phyloP scores from a whole-genome alignment of 2,329 filamentous ascomycete species.

The Claviceps pusilla region DNA sequence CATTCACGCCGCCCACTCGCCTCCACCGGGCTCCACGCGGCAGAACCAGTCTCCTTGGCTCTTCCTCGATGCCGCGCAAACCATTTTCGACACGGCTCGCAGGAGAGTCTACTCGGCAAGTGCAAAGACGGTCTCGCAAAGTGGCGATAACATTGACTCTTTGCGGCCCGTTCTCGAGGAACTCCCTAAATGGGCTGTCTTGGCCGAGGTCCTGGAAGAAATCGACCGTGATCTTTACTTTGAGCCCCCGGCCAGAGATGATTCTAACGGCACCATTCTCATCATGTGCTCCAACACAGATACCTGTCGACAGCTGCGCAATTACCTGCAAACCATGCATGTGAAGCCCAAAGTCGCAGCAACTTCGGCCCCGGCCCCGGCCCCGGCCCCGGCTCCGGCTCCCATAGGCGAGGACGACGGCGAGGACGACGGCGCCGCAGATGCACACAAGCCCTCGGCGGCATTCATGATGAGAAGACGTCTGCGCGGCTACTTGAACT shows the following conservation, averaged over 20 bases:
- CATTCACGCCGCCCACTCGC: constrained; percentile 78
- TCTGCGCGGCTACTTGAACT: constrained; percentile 71
- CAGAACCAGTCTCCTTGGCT: constrained; percentile 92
- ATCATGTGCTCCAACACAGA: constrained; percentile 89
- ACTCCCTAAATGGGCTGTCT: constrained; percentile 79
- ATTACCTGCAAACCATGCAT: constrained; percentile 86
- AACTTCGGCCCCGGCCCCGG: not conserved
- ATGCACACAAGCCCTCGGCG: constrained; percentile 52
- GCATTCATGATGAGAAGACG: constrained; percentile 82
- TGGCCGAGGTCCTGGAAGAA: constrained; percentile 84
- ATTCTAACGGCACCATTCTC: constrained; percentile 80
- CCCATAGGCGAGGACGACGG: constrained; percentile 26
- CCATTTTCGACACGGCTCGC: constrained; percentile 82
- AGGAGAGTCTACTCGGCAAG: constrained; percentile 68
- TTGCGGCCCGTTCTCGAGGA: constrained; percentile 78
- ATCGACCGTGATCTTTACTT: constrained; percentile 85
- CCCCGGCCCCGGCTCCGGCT: not conserved
- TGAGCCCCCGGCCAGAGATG: constrained; percentile 59
- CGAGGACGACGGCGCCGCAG: constrained; percentile 31
- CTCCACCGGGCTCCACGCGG: constrained; percentile 70
- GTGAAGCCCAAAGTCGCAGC: constrained; percentile 38
- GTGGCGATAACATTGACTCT: constrained; percentile 37
- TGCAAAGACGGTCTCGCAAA: constrained; percentile 34
- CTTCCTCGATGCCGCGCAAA: constrained; percentile 86
- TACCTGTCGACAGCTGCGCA: constrained; percentile 75